Percentiles rank a stretch among this genome's conserved stretches.
Conservation (phyloP, 306 rosid genomes). For the Bauhinia variegata region DNA sequence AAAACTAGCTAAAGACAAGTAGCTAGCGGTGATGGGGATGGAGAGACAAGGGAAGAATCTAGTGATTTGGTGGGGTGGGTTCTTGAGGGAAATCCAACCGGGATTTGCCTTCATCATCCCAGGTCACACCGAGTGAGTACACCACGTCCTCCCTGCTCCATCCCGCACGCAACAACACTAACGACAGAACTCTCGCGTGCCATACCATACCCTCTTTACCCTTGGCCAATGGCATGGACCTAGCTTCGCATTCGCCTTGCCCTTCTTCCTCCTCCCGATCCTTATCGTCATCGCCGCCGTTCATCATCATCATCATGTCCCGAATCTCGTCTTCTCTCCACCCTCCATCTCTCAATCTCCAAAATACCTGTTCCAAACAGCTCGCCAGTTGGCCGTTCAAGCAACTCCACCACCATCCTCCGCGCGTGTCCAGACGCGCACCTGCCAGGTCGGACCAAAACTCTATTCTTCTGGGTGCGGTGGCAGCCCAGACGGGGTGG, state of each 20-base stretch:
- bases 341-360: slow-evolving; percentile 77
- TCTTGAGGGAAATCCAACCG: no score
- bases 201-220: slow-evolving; percentile 34
- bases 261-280: not conserved
- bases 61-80: not conserved
- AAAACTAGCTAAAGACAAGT: no score
- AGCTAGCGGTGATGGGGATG: no score
- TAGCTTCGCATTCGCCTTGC: not conserved
- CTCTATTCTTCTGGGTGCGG: slow-evolving; percentile 41
- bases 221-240: not conserved
- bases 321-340: slow-evolving; percentile 83
- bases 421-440: slow-evolving; percentile 28
- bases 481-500: slow-evolving; percentile 81
- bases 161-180: slow-evolving; percentile 75
- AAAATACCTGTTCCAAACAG: slow-evolving; percentile 58
- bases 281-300: no score
- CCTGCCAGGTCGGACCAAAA: slow-evolving; percentile 76
- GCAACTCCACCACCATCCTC: slow-evolving; percentile 44
- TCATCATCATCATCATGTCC: slow-evolving; percentile 76
- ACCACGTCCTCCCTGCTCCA: slow-evolving; percentile 81
- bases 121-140: slow-evolving; percentile 60
- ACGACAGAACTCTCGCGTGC: slow-evolving; percentile 50
- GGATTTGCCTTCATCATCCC: slow-evolving; percentile 29
- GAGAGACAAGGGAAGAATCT: no score
- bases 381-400: slow-evolving; percentile 30